phyloP scores from a whole-genome alignment of 371 early-diverging fungal genomes.

The Zychaea mexicana region DNA sequence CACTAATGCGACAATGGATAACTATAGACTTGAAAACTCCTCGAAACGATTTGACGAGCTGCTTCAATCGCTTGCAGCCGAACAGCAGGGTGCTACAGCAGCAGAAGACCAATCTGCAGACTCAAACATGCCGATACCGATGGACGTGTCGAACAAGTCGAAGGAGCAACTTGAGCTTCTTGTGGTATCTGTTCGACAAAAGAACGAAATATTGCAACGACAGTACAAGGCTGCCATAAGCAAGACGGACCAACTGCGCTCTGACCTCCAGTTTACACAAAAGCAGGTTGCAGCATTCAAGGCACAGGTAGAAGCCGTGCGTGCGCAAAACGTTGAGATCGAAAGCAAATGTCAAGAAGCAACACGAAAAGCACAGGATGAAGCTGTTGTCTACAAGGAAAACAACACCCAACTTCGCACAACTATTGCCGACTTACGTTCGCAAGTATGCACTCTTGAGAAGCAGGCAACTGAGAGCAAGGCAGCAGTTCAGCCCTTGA shows the following conservation, averaged over 20 bases:
- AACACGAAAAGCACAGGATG: constrained; percentile 9
- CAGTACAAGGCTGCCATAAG: constrained; percentile 12
- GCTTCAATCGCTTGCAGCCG: constrained; percentile 9
- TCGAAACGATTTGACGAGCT: constrained; percentile 19
- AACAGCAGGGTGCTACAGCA: background rate
- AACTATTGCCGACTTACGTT: constrained; percentile 2
- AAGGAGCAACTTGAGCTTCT: constrained; percentile 18
- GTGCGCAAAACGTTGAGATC: constrained; percentile 8
- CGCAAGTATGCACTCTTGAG: constrained; percentile 3
- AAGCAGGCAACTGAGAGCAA: constrained; percentile 6
- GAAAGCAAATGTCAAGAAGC: constrained; percentile 3
- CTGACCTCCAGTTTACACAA: constrained; percentile 19
- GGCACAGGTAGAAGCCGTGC: constrained; percentile 13
- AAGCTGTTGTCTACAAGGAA: constrained; percentile 25
- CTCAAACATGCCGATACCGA: background rate
- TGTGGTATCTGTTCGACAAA: constrained; percentile 17
- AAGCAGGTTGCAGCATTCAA: constrained; percentile 14
- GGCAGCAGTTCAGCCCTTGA: constrained; percentile 16
- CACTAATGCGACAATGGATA: too few species aligned
- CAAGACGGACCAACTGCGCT: constrained; percentile 10
- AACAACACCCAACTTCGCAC: constrained; percentile 12
- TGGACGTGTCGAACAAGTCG: constrained; percentile 3
- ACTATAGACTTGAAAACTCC: constrained; percentile 20
- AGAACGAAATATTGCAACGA: constrained; percentile 24
- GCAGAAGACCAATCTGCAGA: background rate